A percentile compares a stretch with the other conserved stretches of the same genome.
Evolutionary conservation across 1,284 basidiomycete species (phyloP).

Genomic region (Crepidotus sp.): DNA sequence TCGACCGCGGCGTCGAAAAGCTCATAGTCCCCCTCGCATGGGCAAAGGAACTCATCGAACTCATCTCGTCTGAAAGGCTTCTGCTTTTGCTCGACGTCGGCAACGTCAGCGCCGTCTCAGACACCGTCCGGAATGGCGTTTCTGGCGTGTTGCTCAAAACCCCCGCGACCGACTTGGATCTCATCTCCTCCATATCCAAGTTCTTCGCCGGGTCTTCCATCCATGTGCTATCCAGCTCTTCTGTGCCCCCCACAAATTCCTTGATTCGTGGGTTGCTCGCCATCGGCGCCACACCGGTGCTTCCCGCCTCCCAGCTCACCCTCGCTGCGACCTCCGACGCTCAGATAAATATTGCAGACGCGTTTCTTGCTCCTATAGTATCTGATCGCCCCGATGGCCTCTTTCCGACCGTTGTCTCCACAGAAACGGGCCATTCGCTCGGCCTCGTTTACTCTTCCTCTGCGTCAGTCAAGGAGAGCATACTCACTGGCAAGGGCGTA

Average conservation of each 20-base stretch:
- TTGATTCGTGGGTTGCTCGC: constrained; percentile 47
- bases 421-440: constrained; percentile 67
- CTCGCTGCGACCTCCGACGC: constrained; percentile 42
- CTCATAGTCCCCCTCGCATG: constrained; percentile 62
- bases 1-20: constrained; percentile 74
- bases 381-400: constrained; percentile 91
- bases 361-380: constrained; percentile 73
- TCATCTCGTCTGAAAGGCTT: constrained; percentile 65
- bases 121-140: constrained; percentile 60
- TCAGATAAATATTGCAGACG: constrained; percentile 73
- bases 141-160: constrained; percentile 75
- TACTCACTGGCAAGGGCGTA: constrained; percentile 83
- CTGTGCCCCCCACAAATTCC: constrained; percentile 39
- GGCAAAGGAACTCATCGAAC: constrained; percentile 58
- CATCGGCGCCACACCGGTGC: constrained; percentile 59
- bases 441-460: constrained; percentile 97
- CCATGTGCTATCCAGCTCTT: constrained; percentile 48
- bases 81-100: constrained; percentile 66
- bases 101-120: constrained; percentile 65
- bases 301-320: constrained; percentile 69
- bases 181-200: constrained; percentile 63
- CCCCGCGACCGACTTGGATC: constrained; percentile 53
- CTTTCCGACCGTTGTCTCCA: constrained; percentile 86
- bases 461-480: constrained; percentile 82
- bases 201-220: constrained; percentile 63